Evolutionary conservation across 2,329 filamentous ascomycete species (phyloP), one percentile per base, ranked within the genome.

Genomic region (Bipolaris gigantea): DNA sequence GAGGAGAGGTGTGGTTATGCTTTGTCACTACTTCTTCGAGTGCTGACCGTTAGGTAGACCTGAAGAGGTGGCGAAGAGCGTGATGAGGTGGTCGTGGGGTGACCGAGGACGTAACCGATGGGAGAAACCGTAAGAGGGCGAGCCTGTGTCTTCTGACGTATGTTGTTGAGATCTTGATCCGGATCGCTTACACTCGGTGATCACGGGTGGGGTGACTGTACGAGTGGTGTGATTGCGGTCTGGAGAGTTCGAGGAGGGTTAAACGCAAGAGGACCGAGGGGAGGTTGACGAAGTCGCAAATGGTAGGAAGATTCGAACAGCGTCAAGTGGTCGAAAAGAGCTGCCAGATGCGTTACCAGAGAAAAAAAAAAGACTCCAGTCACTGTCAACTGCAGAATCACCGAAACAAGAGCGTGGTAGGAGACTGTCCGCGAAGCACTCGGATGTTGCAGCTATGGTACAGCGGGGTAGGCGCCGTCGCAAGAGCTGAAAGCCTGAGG

Each of bases 321-420:
- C 61, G 55, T 66, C 60, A 66, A 64, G 56, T 72, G 69, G 57
- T 69, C 69, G 67, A 68, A 68, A 61, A 60, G 49, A 50, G 61
- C 61, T 64, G 62, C 66, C 66, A 67, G 64, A 57, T 68, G 70
- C 65, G 66, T 49, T 49, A 67, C 67, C 60, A 61, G 65, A 69
- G 65, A 43, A 30, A 9, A 56, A n/a, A 57, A 56, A 9, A 56
- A n/a, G 7, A 7, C 72, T 75, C 74, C 74, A 76, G 73, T 72
- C 73, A 74, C 74, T 69, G 74, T 74, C 72, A 72, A 69, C 74
- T 73, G 65, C 73, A 76, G 73, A 72, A 73, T 74, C 71, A 74
- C 73, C 68, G 66, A 62, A 71, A 73, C 70, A 75, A 74, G 71
- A 71, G 66, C 69, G 59, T 73, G 66, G 46, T 59, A 57, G 56